These are phyloP conservation scores for Chytriomyces confervae DNA, from an alignment of 192 early-diverging fungal species.

Conservation along the genomic window DNA sequence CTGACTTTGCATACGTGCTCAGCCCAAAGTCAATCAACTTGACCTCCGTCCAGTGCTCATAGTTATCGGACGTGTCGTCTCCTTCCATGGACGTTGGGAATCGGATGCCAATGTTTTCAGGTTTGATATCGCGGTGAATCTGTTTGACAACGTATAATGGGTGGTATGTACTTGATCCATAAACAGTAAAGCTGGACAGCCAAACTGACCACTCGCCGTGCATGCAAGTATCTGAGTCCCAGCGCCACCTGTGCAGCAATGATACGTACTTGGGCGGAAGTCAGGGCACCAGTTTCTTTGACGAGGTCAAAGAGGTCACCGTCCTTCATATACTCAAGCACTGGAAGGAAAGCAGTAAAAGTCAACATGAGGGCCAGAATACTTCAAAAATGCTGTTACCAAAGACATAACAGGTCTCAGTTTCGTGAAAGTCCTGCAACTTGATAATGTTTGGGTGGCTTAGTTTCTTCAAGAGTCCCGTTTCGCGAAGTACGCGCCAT, in stretches of 20 bases:
- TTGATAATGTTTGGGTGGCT: conserved; percentile 78
- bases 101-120: conserved; percentile 80
- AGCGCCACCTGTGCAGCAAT: conserved; percentile 87
- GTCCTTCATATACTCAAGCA: conserved; percentile 83
- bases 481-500: conserved; percentile 86
- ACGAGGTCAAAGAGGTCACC: conserved; percentile 86
- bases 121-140: conserved; percentile 83
- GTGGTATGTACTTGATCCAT: neutral
- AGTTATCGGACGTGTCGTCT: neutral
- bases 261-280: conserved; percentile 53
- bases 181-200: too few species aligned
- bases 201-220: conserved; percentile 58
- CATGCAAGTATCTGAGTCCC: conserved; percentile 84
- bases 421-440: conserved; percentile 79
- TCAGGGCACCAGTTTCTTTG: conserved; percentile 2
- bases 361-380: too few species aligned
- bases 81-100: conserved; percentile 52
- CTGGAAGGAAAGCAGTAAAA: conserved; percentile 61
- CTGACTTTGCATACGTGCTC: conserved; percentile 7
- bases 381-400: conserved; percentile 33
- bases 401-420: conserved; percentile 77
- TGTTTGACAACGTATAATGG: neutral
- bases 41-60: neutral
- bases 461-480: conserved; percentile 81
- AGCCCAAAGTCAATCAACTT: conserved; percentile 31